phyloP scores from a whole-genome alignment of 805 yeast species.

The Monosporozyma yasuniensis region DNA sequence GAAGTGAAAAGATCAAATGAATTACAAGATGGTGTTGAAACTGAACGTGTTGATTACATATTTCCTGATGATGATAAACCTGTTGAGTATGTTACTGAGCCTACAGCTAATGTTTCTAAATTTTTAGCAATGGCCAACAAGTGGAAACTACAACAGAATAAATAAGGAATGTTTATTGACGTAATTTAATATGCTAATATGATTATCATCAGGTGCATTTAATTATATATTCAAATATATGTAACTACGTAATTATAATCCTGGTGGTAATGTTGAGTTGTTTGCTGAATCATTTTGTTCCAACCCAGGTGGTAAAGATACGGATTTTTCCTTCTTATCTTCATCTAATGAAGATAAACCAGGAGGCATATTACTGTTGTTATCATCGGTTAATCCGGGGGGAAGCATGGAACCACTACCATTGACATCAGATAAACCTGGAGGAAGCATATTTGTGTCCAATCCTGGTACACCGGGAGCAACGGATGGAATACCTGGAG shows the following conservation, averaged over 20 bases:
- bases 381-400: background rate
- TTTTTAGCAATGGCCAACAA: conserved; percentile 41
- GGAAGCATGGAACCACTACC: background rate
- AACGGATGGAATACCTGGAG: too few relatives aligned
- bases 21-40: conserved; percentile 36
- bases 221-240: background rate
- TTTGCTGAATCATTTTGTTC: background rate
- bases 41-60: conserved; percentile 50
- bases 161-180: background rate
- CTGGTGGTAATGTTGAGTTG: conserved; percentile 5
- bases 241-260: background rate
- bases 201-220: background rate
- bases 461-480: too few relatives aligned
- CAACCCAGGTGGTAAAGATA: background rate
- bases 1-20: conserved; percentile 33
- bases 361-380: background rate
- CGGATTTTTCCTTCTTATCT: background rate
- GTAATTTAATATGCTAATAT: background rate
- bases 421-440: conserved; percentile 5
- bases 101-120: conserved; percentile 18
- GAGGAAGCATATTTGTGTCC: conserved; percentile 3
- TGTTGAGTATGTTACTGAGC: conserved; percentile 37
- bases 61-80: conserved; percentile 60
- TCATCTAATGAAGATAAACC: conserved; percentile 3
- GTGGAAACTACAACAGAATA: conserved; percentile 34